Evolutionary conservation across 805 yeast species (phyloP), one percentile per base, ranked within the genome.

Genomic region (Lachancea fermentati): DNA sequence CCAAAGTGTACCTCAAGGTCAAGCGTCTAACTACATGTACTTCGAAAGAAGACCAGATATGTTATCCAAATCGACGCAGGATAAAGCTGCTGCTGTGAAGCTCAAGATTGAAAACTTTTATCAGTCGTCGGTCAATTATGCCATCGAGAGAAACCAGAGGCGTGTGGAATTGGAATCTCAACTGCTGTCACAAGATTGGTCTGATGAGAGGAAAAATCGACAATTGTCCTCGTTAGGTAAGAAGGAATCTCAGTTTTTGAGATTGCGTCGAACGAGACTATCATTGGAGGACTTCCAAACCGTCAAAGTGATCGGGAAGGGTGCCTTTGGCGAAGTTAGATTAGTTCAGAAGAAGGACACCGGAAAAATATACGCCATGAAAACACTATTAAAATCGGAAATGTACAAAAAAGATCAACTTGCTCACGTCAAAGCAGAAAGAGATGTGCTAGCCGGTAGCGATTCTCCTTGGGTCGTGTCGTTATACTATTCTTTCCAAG

Each of bases 261-360:
- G 97, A 47, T 71, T 88, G 41, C 69, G 96, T 50, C 76, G 97
- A 60, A 88, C 96, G 1, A 76, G 88, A 55, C 69, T 88, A 39
- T 75, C 87, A 1, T 68, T 87, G 32, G 93, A 83, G 30, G 97
- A 88, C 65, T 85, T 88, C 65, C 76, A 71, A 44, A 88, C 96
- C 1, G 94, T 88, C 40, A 87, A 87, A 63, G 96, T 76, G 31
- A 76, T 79, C 49, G 98, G 98, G 36, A 93, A 93, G 61, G 98
- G 98, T 48, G 96, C 98, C 0, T 93, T 93, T 67, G 98, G 98
- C 46, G 97, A 88, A 58, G 98, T 93, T 26, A 75, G 97, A 47
- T 69, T 93, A 39, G 97, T 93, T 11, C 97, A 93, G 58, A 91
- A 89, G 69, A 73, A 70, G 39, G 98, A 93, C 63, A 83, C 93